A percentile compares a stretch with the other conserved stretches of the same genome.
phyloP scores from a whole-genome alignment of 306 rosid species.

The Prosopis cineraria region DNA sequence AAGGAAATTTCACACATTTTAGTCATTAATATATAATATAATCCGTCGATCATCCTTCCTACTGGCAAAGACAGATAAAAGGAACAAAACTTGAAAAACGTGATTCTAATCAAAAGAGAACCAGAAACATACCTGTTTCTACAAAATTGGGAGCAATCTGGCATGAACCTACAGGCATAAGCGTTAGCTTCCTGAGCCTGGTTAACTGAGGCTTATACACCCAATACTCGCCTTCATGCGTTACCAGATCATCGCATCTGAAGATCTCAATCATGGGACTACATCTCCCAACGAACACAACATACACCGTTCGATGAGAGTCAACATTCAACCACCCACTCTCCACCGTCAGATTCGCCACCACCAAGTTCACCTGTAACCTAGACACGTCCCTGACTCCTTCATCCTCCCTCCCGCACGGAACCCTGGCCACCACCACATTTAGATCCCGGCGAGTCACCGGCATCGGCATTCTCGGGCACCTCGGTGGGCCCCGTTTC shows the following conservation, averaged over 20 bases:
- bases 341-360: conserved; percentile 64
- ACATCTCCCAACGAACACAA: conserved; percentile 66
- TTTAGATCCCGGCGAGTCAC: conserved; percentile 44
- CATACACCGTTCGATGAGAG: conserved; percentile 49
- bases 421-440: conserved; percentile 57
- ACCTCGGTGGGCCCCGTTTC: conserved; percentile 40
- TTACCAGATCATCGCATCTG: conserved; percentile 62
- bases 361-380: conserved; percentile 73
- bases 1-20: too few relatives aligned
- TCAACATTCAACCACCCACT: conserved; percentile 47
- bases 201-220: conserved; percentile 61
- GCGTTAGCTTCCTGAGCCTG: conserved; percentile 54
- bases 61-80: not conserved
- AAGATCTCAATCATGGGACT: conserved; percentile 79
- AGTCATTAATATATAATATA: not conserved
- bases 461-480: conserved; percentile 55
- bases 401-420: conserved; percentile 43
- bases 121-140: conserved; percentile 48
- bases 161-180: conserved; percentile 78
- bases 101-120: not conserved
- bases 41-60: not conserved
- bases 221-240: conserved; percentile 48
- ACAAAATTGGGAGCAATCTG: conserved; percentile 57
- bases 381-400: conserved; percentile 54
- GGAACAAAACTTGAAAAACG: not conserved